Percentiles rank a stretch among this genome's conserved stretches.
These are phyloP conservation scores for Clausena lansium DNA, from an alignment of 345 rosid species.

Conservation along the genomic window DNA sequence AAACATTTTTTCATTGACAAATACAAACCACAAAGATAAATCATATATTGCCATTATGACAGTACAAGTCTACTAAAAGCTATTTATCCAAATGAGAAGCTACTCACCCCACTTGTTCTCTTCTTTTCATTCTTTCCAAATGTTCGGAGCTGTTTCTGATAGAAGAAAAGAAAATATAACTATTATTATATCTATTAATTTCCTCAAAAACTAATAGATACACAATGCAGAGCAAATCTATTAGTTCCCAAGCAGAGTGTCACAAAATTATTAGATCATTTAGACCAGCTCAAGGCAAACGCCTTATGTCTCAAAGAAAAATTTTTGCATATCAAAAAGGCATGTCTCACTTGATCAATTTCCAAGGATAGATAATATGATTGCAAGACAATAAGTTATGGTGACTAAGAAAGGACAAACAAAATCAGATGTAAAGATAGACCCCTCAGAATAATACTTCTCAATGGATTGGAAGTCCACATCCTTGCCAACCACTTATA, in stretches of 20 bases:
- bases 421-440: neutral
- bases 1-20: slow-evolving; percentile 3
- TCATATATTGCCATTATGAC: neutral
- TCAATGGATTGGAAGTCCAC: neutral
- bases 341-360: neutral
- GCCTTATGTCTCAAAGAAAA: neutral
- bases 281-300: neutral
- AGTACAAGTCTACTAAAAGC: neutral
- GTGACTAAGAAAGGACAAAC: neutral
- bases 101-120: neutral
- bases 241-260: neutral
- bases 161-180: neutral
- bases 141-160: neutral
- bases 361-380: neutral
- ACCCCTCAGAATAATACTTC: neutral
- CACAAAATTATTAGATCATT: neutral
- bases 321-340: neutral
- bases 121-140: neutral
- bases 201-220: neutral
- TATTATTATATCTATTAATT: neutral
- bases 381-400: neutral
- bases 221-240: neutral
- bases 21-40: slow-evolving; percentile 4
- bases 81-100: neutral
- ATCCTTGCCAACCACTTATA: neutral